Evolutionary conservation across 75 land plant genomes (phyloP), one percentile per base, ranked within the genome.

Genomic region (Larix kaempferi): DNA sequence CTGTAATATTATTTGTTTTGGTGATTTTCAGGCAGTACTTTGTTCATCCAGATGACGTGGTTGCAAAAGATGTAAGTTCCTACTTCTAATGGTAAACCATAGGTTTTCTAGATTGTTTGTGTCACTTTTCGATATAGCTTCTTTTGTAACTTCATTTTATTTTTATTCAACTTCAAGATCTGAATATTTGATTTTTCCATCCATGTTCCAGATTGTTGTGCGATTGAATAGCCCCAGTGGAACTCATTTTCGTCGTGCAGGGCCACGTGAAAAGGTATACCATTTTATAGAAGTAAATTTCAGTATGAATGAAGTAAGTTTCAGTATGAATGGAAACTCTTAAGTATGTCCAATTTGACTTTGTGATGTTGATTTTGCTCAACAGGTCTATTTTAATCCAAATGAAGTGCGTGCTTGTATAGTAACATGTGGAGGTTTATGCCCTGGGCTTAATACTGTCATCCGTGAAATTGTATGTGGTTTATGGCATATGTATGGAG

Each of bases 181-280:
- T 74, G 60, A 58, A 8, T 54, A 22, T 17, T 29, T 75, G 44
- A n/a, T 2, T 27, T 57, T 44, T 79, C 15, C n/a, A 56, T 49
- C 54, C 54, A 73, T 6, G 14, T 57, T 80, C 33, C 79, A 93
- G 95, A 80, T 93, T 79, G 94, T 93, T 58, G 88, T 87, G 49
- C 85, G 86, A 73, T 57, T 87, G 61, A 64, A 73, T 35, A 77
- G 84, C 61, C 81, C 85, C 35, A 86, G 91, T 62, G 86, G 91
- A 61, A 61, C 64, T 33, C 90, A 91, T 83, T 91, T 93, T 76
- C 84, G 94, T 49, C 91, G 95, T 76, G 94, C 95, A 11, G 95
- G 95, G 22, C 93, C 95, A 74, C 89, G 91, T 16, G 88, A 88
- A 44, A 80, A 83, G 85, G 92, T 91, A 56, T 59, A 62, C 37